Evolutionary conservation across 2,329 filamentous ascomycete species (phyloP), one percentile per base, ranked within the genome.

Genomic region (Salinomyces thailandicus): DNA sequence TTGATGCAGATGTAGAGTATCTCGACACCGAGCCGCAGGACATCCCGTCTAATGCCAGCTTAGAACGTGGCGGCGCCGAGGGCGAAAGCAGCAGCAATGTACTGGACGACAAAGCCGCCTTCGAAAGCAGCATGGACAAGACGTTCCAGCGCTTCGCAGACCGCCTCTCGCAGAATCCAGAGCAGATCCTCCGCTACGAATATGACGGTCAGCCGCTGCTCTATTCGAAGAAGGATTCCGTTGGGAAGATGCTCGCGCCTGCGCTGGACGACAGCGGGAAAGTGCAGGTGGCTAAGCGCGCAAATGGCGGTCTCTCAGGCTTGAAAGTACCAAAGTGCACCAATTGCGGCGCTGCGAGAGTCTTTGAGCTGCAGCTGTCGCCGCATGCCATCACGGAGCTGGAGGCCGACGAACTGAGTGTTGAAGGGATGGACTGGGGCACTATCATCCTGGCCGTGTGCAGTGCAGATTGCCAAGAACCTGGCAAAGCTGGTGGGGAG

Each of bases 361-460:
- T 81, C 11, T 96, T 96, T 58, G 91, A 98, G 68, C 69, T 94
- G 40, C 91, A 98, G 68, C 67, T 98, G 46, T 87, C 81, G 48
- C 91, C 91, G 27, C 82, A 93, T 56, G 80, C 86, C 3, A 98
- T 98, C 51, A 76, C 77, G 18, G 82, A 93, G 67, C 67, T 96
- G 36, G 91, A 96, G 66, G 78, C 73, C 2, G 73, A 75, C 7
- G 82, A 87, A 58, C 63, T 61, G 66, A 65, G 46, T 47, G 63
- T 63, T 72, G 93, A 67, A 35, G 91, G 87, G 0, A 98, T 98
- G 91, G 91, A 98, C 53, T 98, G 91, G 91, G 89, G 89, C 0
- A 96, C 86, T 1, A 73, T 98, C 6, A 76, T 98, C 39, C 67
- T 96, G 24, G 86, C 77, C 0, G 85, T 93, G 5, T 98, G 91